Base-by-base conservation (phyloP, 2,329 filamentous ascomycete genomes). In the Ambrosiella cleistominuta region DNA sequence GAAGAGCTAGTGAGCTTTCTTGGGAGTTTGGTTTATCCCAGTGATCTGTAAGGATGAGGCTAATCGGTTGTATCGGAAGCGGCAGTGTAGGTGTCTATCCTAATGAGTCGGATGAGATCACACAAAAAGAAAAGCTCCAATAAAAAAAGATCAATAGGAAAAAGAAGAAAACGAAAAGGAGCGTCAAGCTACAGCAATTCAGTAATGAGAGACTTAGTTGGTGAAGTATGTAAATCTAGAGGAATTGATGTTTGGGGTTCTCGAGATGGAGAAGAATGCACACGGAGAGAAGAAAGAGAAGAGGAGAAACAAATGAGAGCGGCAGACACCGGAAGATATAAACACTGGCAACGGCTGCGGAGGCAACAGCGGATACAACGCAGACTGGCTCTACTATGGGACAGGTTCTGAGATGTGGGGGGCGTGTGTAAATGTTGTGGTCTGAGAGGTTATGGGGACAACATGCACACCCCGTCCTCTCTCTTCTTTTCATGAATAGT, bases 181-280 rank as follows among this genome's bases (percentile, higher is more conserved):
- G 56, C 56, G 52, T 61, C 59, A 56, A 61, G 53, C 59, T 58
- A 61, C 59, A 57, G 52, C 59, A 58, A 47, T 61, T 61, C 59
- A 51, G 53, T 56, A 61, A 61, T 44, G 59, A 61, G 51, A 58
- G 59, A 60, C 58, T 47, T 54, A 57, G 58, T 61, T 59, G 52
- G 57, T 56, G 44, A 56, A 66, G 62, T 51, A 27, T 19, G 52
- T 68, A 64, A 57, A 62, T 61, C 60, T 58, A 61, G 50, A 55
- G 61, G 66, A 65, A 27, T 19, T n/a, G 55, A 57, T 50, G 37
- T 50, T 39, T 36, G 38, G 12, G 36, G 37, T 50, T 57, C 35
- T 58, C 47, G 64, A 61, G 58, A 58, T 55, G 57, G 57, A 58
- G 47, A 58, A 57, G 58, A 37, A 57, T 58, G 47, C 60, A 60